A percentile compares a stretch with the other conserved stretches of the same genome.
phyloP scores from a whole-genome alignment of 1,284 basidiomycete species.

The Ceratobasidium papillatum region DNA sequence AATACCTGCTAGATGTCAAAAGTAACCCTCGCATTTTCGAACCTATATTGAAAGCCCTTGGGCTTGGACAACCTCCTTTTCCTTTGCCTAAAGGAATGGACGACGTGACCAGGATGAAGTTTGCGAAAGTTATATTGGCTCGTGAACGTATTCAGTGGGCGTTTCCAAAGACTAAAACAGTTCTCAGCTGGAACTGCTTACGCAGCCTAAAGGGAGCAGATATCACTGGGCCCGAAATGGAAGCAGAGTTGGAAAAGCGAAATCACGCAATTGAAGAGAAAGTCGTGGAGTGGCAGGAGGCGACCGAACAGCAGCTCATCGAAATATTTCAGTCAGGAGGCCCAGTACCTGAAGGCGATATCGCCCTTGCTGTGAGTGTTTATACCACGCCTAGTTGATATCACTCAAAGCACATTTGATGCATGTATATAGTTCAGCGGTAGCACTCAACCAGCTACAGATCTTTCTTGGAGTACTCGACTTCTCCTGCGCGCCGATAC shows the following conservation, averaged over 20 bases:
- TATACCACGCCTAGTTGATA: too few relatives aligned
- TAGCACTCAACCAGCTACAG: not conserved
- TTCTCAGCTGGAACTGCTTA: not conserved
- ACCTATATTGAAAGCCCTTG: not conserved
- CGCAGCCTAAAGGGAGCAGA: not conserved
- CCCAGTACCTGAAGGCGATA: not conserved
- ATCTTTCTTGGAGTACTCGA: not conserved
- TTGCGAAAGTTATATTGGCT: not conserved
- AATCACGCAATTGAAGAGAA: not conserved
- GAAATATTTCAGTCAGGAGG: not conserved
- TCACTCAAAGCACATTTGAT: not conserved
- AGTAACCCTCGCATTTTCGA: not conserved
- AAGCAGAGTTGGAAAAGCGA: not conserved
- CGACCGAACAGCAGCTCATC: not conserved
- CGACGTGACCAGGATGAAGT: not conserved
- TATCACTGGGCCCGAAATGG: not conserved
- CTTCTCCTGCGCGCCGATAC: constrained; percentile 14
- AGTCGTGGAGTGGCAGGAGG: not conserved
- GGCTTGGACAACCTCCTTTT: not conserved
- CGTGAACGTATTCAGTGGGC: not conserved
- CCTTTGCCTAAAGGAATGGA: too few relatives aligned
- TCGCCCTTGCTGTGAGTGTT: not conserved
- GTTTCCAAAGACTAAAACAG: not conserved
- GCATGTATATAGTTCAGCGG: not conserved
- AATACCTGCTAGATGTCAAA: not conserved